Percentiles rank a stretch among this genome's conserved stretches.
Evolutionary conservation across 2,329 filamentous ascomycete species (phyloP).

Genomic region (Thielaviopsis populi): DNA sequence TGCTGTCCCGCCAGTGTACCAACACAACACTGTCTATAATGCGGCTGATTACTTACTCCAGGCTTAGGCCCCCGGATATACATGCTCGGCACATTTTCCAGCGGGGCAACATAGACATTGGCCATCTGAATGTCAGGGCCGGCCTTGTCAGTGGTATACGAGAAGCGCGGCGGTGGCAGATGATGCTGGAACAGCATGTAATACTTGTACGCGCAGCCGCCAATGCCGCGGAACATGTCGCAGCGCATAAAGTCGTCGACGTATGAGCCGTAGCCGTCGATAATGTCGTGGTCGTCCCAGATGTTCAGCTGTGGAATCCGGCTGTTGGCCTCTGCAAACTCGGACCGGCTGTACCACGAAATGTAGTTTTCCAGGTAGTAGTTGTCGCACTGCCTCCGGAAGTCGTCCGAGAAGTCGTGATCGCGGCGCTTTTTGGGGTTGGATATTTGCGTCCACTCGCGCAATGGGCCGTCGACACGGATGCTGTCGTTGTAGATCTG

Average conservation of each 20-base stretch:
- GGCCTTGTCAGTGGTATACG: slow-evolving; percentile 57
- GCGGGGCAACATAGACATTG: slow-evolving; percentile 53
- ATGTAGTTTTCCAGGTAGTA: slow-evolving; percentile 90
- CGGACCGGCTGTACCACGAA: slow-evolving; percentile 64
- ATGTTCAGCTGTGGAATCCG: slow-evolving; percentile 95
- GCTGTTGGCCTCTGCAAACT: slow-evolving; percentile 73
- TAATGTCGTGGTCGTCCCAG: slow-evolving; percentile 95
- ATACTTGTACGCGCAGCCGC: slow-evolving; percentile 89
- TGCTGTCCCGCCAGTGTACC: not conserved
- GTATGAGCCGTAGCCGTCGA: slow-evolving; percentile 88
- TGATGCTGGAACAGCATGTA: slow-evolving; percentile 98
- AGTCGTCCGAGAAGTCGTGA: slow-evolving; percentile 58
- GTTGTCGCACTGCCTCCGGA: slow-evolving; percentile 71
- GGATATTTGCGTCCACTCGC: slow-evolving; percentile 66
- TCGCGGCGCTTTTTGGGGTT: slow-evolving; percentile 72
- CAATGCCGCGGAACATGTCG: slow-evolving; percentile 80
- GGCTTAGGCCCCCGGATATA: slow-evolving; percentile 67
- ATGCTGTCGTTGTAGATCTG: slow-evolving; percentile 96
- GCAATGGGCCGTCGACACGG: slow-evolving; percentile 66
- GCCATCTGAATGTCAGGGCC: slow-evolving; percentile 41
- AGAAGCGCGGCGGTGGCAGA: slow-evolving; percentile 66
- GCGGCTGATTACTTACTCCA: slow-evolving; percentile 40
- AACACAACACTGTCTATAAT: slow-evolving; percentile 23
- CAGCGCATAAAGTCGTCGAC: slow-evolving; percentile 87
- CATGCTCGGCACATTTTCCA: slow-evolving; percentile 39